These are phyloP conservation scores for Fusarium sp. DNA, from an alignment of 2,329 filamentous ascomycete species.

Conservation along the genomic window DNA sequence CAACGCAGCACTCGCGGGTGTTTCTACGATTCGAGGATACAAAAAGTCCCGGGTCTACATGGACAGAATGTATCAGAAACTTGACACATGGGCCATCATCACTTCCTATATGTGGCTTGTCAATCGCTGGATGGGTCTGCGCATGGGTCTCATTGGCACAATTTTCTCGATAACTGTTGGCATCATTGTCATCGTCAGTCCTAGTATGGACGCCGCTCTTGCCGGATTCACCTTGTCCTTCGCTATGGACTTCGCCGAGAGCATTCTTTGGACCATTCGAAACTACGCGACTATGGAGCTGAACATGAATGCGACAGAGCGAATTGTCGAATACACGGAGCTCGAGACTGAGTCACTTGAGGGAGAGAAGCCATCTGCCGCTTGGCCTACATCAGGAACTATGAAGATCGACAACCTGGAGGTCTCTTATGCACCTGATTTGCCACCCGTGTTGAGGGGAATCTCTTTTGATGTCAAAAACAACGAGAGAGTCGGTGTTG, in stretches of 20 bases:
- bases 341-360: constrained; percentile 74
- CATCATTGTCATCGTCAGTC: constrained; percentile 69
- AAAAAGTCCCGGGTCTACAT: constrained; percentile 75
- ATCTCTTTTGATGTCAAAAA: constrained; percentile 73
- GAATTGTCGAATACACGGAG: constrained; percentile 79
- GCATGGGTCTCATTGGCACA: constrained; percentile 76
- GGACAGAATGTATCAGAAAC: constrained; percentile 73
- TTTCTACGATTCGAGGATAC: constrained; percentile 81
- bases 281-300: constrained; percentile 78
- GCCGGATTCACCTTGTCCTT: constrained; percentile 82
- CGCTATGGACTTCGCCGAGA: constrained; percentile 73
- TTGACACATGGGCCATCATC: constrained; percentile 75
- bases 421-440: constrained; percentile 75
- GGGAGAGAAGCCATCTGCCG: constrained; percentile 70
- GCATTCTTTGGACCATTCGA: constrained; percentile 73
- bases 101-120: constrained; percentile 77
- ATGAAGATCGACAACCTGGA: constrained; percentile 80
- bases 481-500: constrained; percentile 78
- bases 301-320: constrained; percentile 82
- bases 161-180: constrained; percentile 75
- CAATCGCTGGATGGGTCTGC: constrained; percentile 81
- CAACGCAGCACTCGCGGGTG: constrained; percentile 75
- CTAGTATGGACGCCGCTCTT: constrained; percentile 72
- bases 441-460: constrained; percentile 76
- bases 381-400: constrained; percentile 79